phyloP scores from a whole-genome alignment of 139 green algal species.

The Coccomyxa sp. region DNA sequence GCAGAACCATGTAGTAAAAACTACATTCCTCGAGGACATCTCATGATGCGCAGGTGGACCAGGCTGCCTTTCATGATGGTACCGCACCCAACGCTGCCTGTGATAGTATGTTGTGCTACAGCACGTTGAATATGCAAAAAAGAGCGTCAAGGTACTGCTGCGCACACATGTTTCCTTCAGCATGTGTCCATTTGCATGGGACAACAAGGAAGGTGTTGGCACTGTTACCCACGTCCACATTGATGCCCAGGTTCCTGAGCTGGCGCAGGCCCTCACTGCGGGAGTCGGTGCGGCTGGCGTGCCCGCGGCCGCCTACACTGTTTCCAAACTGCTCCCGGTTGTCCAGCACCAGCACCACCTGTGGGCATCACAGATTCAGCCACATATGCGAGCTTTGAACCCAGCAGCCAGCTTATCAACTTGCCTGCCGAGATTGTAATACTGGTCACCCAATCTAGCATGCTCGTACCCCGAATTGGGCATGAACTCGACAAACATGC shows the following conservation, averaged over 20 bases:
- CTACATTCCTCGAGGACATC: no score
- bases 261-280: not conserved
- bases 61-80: no score
- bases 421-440: no score
- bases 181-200: no score
- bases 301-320: not conserved
- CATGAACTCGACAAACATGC: no score
- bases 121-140: not conserved
- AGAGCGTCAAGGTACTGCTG: no score
- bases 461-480: no score
- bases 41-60: no score
- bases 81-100: not conserved
- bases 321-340: slow-evolving; percentile 49
- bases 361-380: not conserved
- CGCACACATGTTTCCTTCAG: no score
- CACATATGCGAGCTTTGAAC: not conserved
- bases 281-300: not conserved
- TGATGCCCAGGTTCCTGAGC: slow-evolving; percentile 3
- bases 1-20: no score
- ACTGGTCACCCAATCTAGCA: no score
- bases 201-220: no score
- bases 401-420: not conserved
- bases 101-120: not conserved
- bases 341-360: slow-evolving; percentile 63
- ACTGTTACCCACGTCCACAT: not conserved